Base-by-base conservation (phyloP, 108 stramenopile genomes). In the Nannochloropsis gaditana region DNA sequence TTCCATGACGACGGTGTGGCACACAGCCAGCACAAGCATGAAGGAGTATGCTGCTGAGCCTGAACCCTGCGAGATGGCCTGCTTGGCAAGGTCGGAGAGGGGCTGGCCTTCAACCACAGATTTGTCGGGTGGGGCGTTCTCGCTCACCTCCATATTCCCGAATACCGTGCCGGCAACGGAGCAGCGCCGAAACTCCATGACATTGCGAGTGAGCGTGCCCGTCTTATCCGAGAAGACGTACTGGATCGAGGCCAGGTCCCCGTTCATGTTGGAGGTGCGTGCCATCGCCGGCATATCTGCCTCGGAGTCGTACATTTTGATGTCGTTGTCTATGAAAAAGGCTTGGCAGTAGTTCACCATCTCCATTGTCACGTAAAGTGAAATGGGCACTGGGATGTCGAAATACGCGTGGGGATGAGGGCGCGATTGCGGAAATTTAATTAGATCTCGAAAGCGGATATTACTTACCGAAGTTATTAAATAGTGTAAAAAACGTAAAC, bases 231-330 rank as follows among this genome's bases (percentile, higher is more conserved):
- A 84, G 73, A 91, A 91, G 79, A 91, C 80, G 84, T 90, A 86
- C 44, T 82, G 2, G 9, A 87, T 82, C 59, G 88, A 87, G 41
- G 91, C 92, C 6, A 92, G 91, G 43, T 92, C 92, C 43, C 92
- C 92, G 84, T 92, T 92, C 21, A 92, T 84, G 21, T 92, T 92
- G 89, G 91, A 91, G 42, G 87, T 89, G 11, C 91, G 91, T 44
- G 88, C 90, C 81, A 43, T 47, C 19, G 89, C 84, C 10, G 90
- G 86, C 41, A 83, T 89, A 19, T 89, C 90, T 9, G 87, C 79
- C 73, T 93, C 93, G 43, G 83, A 80, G 87, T 96, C 93, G 87
- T 98, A 96, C 95, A 98, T 96, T 42, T 95, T 92, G 3, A 93
- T 45, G 84, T 98, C 87, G 86, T 90, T 11, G 44, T 82, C 82